These are phyloP conservation scores for Erodium chrysanthum DNA, from an alignment of 441 rosid species.

Conservation along the genomic window DNA sequence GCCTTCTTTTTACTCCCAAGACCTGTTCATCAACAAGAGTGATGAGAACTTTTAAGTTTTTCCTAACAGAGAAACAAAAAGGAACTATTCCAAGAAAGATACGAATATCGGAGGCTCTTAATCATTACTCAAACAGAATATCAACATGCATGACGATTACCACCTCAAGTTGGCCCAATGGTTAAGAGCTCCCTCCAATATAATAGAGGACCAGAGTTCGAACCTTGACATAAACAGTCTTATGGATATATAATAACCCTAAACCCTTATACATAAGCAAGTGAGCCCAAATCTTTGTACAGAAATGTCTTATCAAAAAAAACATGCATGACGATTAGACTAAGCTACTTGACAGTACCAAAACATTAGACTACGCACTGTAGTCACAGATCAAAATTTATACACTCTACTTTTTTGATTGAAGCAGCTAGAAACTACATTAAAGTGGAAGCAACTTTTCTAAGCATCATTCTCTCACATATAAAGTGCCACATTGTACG, in stretches of 20 bases:
- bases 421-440: neutral
- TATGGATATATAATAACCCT: too few species aligned
- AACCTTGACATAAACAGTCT: too few species aligned
- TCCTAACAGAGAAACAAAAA: neutral
- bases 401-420: too few species aligned
- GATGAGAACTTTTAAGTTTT: neutral
- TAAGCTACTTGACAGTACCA: neutral
- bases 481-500: neutral
- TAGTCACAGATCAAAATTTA: neutral
- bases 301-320: too few species aligned
- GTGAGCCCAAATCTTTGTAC: too few species aligned
- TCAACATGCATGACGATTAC: neutral
- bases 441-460: neutral
- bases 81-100: neutral
- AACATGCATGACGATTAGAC: neutral
- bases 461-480: neutral
- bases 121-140: neutral
- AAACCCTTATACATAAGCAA: too few species aligned
- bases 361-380: neutral
- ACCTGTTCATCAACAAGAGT: constrained; percentile 36
- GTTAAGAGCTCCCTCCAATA: too few species aligned
- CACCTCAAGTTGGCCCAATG: too few species aligned
- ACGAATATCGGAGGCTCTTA: neutral
- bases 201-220: too few species aligned
- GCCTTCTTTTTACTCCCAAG: constrained; percentile 74